Evolutionary conservation across 495 filamentous ascomycete species (phyloP).

Genomic region (Lasiosphaeriaceae sp.): DNA sequence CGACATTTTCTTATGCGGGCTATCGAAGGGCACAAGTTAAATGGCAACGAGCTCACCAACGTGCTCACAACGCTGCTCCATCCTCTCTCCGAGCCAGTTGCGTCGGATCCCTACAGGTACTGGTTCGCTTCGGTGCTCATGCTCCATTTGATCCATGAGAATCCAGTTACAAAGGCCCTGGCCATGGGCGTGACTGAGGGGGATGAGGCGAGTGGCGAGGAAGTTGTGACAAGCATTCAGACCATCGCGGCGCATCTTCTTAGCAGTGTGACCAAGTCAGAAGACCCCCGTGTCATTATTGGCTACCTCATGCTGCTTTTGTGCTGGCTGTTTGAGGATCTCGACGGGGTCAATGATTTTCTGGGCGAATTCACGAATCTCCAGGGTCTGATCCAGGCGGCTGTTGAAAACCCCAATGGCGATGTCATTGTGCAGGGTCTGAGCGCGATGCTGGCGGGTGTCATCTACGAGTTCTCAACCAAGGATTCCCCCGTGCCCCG

Average conservation of each 20-base stretch:
- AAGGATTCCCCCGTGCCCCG: conserved; percentile 92
- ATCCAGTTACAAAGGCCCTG: conserved; percentile 70
- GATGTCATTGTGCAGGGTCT: conserved; percentile 72
- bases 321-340: conserved; percentile 90
- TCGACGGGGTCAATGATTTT: conserved; percentile 88
- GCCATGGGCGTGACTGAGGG: conserved; percentile 85
- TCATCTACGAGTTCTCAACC: conserved; percentile 95
- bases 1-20: conserved; percentile 82
- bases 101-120: conserved; percentile 79
- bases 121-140: conserved; percentile 92
- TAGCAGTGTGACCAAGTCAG: conserved; percentile 59
- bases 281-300: conserved; percentile 77
- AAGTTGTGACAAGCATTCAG: conserved; percentile 93
- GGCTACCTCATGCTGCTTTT: conserved; percentile 92
- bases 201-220: conserved; percentile 84
- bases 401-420: conserved; percentile 55
- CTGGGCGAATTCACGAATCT: conserved; percentile 91
- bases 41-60: conserved; percentile 83
- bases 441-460: conserved; percentile 76
- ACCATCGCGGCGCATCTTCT: conserved; percentile 78
- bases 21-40: conserved; percentile 78
- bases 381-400: conserved; percentile 70
- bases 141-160: conserved; percentile 83
- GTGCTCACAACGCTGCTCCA: conserved; percentile 75
- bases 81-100: conserved; percentile 52